Evolutionary conservation across 768 basidiomycete genomes (phyloP).

Genomic region (Suillus spraguei): DNA sequence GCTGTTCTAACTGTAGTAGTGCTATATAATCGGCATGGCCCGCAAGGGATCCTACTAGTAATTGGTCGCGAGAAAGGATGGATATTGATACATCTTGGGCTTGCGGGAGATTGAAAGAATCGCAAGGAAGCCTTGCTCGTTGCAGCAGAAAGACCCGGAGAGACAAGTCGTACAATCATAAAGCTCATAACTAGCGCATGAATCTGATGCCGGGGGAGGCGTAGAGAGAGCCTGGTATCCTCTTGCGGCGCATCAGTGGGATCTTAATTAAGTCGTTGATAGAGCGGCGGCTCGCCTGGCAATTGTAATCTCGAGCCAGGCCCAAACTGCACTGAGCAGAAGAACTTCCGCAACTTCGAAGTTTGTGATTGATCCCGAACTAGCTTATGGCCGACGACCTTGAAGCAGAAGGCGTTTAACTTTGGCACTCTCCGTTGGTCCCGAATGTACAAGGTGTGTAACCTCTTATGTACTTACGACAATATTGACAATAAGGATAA

Average conservation of each 20-base stretch:
- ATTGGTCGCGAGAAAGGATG: neutral
- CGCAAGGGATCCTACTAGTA: neutral
- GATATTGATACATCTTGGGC: constrained; percentile 10
- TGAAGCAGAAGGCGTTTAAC: neutral
- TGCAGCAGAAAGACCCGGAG: neutral
- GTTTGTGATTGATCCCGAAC: neutral
- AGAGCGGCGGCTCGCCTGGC: neutral
- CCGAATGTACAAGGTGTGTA: neutral
- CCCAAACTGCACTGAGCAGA: neutral
- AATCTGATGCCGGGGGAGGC: constrained; percentile 1
- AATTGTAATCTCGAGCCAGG: neutral
- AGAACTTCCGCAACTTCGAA: neutral
- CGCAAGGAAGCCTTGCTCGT: constrained; percentile 3
- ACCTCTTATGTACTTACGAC: neutral
- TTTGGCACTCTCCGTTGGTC: neutral
- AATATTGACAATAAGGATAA: neutral
- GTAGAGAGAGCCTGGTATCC: neutral
- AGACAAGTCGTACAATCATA: constrained; percentile 13
- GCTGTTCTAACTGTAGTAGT: neutral
- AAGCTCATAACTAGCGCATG: constrained; percentile 16
- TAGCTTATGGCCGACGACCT: neutral
- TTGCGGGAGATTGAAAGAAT: neutral
- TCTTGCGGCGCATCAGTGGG: neutral
- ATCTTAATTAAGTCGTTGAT: constrained; percentile 3
- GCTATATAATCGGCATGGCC: constrained; percentile 2